Percentiles rank a stretch among this genome's conserved stretches.
phyloP scores from a whole-genome alignment of 2,329 filamentous ascomycete species.

The Trichoderma sp. region DNA sequence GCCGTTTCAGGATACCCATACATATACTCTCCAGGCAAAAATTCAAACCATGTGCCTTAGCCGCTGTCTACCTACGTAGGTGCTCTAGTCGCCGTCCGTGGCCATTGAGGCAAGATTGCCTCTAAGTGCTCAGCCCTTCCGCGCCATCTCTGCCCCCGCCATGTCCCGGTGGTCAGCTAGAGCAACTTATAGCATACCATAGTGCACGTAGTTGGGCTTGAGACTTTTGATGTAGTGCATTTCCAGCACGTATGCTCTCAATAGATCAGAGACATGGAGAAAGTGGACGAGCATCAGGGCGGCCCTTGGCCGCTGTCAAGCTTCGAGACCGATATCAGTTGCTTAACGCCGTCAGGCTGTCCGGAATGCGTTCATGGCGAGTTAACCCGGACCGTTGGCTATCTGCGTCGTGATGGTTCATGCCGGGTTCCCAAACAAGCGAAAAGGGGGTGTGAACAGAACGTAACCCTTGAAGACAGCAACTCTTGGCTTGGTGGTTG shows the following conservation, averaged over 20 bases:
- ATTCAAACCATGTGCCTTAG: not conserved
- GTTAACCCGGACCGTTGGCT: not conserved
- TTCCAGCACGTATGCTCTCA: not conserved
- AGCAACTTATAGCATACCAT: conserved; percentile 2
- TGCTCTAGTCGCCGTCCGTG: not conserved
- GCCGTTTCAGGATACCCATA: not conserved
- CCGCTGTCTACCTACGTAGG: not conserved
- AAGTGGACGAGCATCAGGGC: not conserved
- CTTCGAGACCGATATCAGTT: not conserved
- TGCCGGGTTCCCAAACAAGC: not conserved
- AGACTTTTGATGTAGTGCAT: not conserved
- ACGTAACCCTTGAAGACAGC: not conserved
- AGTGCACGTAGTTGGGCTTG: not conserved
- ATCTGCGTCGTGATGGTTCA: conserved; percentile 4
- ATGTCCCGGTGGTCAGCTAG: not conserved
- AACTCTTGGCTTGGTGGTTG: not conserved
- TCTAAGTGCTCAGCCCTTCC: conserved; percentile 1
- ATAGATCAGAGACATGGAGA: not conserved
- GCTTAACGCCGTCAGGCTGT: conserved; percentile 14
- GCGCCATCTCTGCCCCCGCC: conserved; percentile 8
- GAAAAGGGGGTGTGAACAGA: not conserved
- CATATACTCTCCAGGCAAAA: too few species aligned
- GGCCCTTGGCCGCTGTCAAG: not conserved
- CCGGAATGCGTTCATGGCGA: conserved; percentile 10
- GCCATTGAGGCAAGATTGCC: conserved; percentile 1